phyloP scores from a whole-genome alignment of 2,329 filamentous ascomycete genomes.

The Cytospora piceicola region DNA sequence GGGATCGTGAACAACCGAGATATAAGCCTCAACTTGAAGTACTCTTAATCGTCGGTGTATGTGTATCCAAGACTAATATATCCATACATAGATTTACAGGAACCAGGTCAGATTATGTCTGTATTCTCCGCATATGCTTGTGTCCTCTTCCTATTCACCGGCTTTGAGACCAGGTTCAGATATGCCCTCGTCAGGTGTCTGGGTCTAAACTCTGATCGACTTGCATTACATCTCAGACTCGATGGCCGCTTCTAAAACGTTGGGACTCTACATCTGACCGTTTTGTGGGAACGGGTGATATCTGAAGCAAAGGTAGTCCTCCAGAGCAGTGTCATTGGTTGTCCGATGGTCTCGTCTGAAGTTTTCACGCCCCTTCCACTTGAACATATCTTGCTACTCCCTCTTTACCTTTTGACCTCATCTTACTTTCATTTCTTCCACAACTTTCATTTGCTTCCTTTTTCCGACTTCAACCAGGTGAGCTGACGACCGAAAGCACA shows the following conservation, averaged over 20 bases:
- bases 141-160: too few relatives aligned
- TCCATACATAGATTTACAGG: too few relatives aligned
- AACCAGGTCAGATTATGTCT: background rate
- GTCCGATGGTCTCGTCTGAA: background rate
- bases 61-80: too few relatives aligned
- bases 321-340: background rate
- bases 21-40: background rate
- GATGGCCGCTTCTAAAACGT: background rate
- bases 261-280: background rate
- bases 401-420: background rate
- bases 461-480: too few relatives aligned
- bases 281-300: background rate
- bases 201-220: background rate
- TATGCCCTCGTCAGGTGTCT: background rate
- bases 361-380: background rate
- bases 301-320: background rate
- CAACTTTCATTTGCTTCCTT: too few relatives aligned
- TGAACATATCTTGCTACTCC: background rate
- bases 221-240: background rate
- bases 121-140: background rate
- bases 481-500: too few relatives aligned
- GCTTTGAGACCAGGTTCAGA: background rate
- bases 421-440: background rate
- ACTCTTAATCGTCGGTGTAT: too few relatives aligned
- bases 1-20: background rate